A percentile compares a stretch with the other conserved stretches of the same genome.
Conservation (phyloP, 1,139 yeast genomes). For the Debaryomyces robertsiae region DNA sequence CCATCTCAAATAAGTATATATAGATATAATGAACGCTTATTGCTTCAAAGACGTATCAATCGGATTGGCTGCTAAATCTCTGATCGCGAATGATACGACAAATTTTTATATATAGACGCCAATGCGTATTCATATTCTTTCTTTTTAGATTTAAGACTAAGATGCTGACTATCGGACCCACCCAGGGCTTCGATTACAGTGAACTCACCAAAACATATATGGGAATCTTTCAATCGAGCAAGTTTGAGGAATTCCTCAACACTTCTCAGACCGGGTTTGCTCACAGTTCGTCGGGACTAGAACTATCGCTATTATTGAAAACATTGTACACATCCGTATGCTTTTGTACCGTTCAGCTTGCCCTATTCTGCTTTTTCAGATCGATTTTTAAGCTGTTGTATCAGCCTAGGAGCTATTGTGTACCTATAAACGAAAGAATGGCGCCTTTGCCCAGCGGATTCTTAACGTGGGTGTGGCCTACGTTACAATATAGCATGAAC, state of each 20-base stretch:
- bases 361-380: conserved; percentile 55
- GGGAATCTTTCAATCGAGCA: conserved; percentile 29
- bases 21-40: too few relatives aligned
- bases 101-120: too few relatives aligned
- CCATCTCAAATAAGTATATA: too few relatives aligned
- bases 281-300: conserved; percentile 45
- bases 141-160: neutral
- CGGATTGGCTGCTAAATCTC: too few relatives aligned
- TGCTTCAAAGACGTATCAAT: too few relatives aligned
- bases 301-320: conserved; percentile 42
- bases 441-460: conserved; percentile 42
- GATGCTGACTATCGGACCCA: conserved; percentile 24
- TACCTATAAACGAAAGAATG: conserved; percentile 40
- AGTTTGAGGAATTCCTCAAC: conserved; percentile 46
- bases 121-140: neutral
- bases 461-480: conserved; percentile 52
- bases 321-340: conserved; percentile 54
- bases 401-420: conserved; percentile 56
- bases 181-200: conserved; percentile 26
- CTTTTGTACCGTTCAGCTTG: conserved; percentile 53
- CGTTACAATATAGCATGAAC: conserved; percentile 39
- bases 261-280: conserved; percentile 62
- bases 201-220: conserved; percentile 29
- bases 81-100: too few relatives aligned
- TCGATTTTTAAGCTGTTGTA: conserved; percentile 50